These are phyloP conservation scores for Alternaria metachromatica DNA, from an alignment of 2,329 filamentous ascomycete species.

Conservation along the genomic window DNA sequence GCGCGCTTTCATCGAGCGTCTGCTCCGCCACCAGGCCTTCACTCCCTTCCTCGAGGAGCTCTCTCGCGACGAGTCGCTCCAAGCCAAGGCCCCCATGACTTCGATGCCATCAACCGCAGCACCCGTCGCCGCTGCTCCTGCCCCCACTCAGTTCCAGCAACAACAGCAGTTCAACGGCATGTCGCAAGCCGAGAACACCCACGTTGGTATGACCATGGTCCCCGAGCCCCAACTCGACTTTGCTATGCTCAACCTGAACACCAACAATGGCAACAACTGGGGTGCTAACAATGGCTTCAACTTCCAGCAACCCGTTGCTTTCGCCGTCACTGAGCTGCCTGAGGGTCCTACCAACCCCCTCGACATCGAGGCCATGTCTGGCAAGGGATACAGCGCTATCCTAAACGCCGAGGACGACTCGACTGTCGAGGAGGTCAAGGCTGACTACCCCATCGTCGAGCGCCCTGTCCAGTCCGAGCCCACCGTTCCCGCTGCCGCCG, in stretches of 20 bases:
- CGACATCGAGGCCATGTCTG: constrained; percentile 68
- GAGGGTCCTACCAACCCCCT: constrained; percentile 67
- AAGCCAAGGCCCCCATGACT: constrained; percentile 39
- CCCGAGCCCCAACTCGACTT: constrained; percentile 81
- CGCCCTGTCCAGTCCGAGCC: constrained; percentile 39
- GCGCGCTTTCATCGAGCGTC: constrained; percentile 78
- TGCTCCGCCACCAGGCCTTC: constrained; percentile 62
- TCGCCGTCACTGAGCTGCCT: constrained; percentile 74
- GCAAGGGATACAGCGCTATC: constrained; percentile 63
- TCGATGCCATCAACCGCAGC: constrained; percentile 39
- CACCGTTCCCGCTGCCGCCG: constrained; percentile 20
- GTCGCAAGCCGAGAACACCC: constrained; percentile 62
- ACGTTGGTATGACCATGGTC: constrained; percentile 80
- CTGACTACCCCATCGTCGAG: constrained; percentile 58
- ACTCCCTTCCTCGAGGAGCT: constrained; percentile 55
- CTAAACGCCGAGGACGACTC: constrained; percentile 45
- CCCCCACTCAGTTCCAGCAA: constrained; percentile 61
- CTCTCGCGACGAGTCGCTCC: constrained; percentile 47
- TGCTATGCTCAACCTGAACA: constrained; percentile 68
- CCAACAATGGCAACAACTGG: constrained; percentile 50
- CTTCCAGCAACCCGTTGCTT: constrained; percentile 70
- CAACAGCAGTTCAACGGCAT: constrained; percentile 58
- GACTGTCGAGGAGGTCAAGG: constrained; percentile 56
- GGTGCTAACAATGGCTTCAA: constrained; percentile 60
- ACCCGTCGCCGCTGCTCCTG: constrained; percentile 38